Base-by-base conservation (phyloP, 345 rosid species). In the Citrus reticulata region DNA sequence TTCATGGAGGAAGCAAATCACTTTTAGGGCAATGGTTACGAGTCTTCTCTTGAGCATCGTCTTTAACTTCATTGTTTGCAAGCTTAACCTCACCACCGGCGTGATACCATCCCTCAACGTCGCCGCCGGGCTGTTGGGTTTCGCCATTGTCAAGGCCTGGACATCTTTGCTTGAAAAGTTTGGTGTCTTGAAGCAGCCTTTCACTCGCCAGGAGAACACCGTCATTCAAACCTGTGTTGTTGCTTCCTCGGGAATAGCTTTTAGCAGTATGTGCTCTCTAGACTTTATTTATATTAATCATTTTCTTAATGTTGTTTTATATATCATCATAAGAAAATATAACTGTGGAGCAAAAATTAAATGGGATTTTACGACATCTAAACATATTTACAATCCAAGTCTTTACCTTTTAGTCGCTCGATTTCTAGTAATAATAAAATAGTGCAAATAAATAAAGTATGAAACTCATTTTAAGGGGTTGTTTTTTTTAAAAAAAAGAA, bases 211-310 rank as follows among this genome's bases (percentile, higher is more conserved):
- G 80, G 96, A 94, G 80, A 94, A 91, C 30, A 93, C 97, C 2
- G 96, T 94, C 76, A 89, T 94, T 67, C 98, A 94, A 70, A 94
- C 98, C 4, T 92, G 94, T 78, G 89, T 92, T 1, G 97, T 94
- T 71, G 98, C 98, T 30, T 93, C 98, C 29, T 93, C 97, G 2
- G 98, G 98, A 65, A 95, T 95, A 64, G 98, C 98, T 46, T 95
- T 93, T 78, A 95, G 98, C 90, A 90, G 97, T 95, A 88, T 22
- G 90, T 83, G 51, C 42, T 42, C 20, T 57, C 25, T 16, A 4
- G 51, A 42, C 57, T 51, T 0, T 13, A 0, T 17, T 51, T 51
- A 4, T 51, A 5, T 16, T 51, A 13, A 13, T 51, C 2, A 13
- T 51, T 51, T 51, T 51, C 49, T 42, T 42, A 10, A 42, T 42